These are phyloP conservation scores for Penicillium taxi DNA, from an alignment of 495 filamentous ascomycete genomes.

Conservation along the genomic window DNA sequence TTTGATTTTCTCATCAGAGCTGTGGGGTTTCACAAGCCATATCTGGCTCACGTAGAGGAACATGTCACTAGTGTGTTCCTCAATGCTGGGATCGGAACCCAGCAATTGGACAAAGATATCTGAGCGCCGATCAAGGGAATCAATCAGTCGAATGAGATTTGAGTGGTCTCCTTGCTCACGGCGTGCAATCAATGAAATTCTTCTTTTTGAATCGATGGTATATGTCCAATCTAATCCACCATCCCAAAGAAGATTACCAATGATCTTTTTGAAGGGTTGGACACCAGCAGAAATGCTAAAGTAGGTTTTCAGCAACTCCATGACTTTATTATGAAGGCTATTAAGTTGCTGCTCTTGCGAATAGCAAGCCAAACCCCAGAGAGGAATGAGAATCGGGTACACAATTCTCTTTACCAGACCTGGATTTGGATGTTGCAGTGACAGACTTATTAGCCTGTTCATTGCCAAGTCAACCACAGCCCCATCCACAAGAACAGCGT, in stretches of 20 bases:
- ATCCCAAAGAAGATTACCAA: constrained; percentile 46
- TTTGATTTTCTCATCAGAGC: neutral
- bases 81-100: constrained; percentile 39
- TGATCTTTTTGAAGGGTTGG: constrained; percentile 37
- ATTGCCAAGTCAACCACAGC: constrained; percentile 35
- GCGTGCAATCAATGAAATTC: constrained; percentile 28
- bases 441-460: constrained; percentile 47
- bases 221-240: constrained; percentile 45
- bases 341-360: constrained; percentile 26
- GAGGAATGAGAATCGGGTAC: constrained; percentile 52
- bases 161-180: constrained; percentile 12
- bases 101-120: constrained; percentile 50
- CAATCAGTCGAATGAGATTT: constrained; percentile 34
- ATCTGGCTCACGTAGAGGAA: constrained; percentile 56
- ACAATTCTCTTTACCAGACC: constrained; percentile 64
- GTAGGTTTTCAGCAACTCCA: constrained; percentile 38
- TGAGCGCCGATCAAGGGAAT: constrained; percentile 33
- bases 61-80: constrained; percentile 51
- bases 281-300: constrained; percentile 40
- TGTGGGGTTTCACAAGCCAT: constrained; percentile 44
- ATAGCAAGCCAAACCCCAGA: constrained; percentile 62
- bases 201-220: constrained; percentile 17
- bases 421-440: constrained; percentile 63
- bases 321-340: constrained; percentile 23
- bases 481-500: constrained; percentile 17